Percentiles rank a stretch among this genome's conserved stretches.
Evolutionary conservation across 1,284 basidiomycete genomes (phyloP).

Genomic region (Austroboletus novae-zelandiae): DNA sequence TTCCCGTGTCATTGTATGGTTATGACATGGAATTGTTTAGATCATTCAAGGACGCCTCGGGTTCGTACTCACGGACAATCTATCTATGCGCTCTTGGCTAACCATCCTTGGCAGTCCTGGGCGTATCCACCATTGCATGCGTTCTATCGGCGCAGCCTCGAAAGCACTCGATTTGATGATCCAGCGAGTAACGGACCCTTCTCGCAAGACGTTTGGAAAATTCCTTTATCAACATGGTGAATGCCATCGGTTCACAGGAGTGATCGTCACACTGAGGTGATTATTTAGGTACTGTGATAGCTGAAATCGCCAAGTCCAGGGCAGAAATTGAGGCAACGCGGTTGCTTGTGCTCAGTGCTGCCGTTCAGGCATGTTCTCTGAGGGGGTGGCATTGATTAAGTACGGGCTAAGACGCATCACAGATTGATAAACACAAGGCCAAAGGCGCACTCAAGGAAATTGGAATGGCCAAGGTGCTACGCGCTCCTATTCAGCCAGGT

Average conservation of each 20-base stretch:
- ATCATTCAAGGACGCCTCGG: conserved; percentile 98
- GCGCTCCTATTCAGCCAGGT: background rate
- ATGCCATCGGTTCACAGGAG: conserved; percentile 12
- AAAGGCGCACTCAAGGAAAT: conserved; percentile 98
- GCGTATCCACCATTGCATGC: conserved; percentile 98
- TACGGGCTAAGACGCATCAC: conserved; percentile 7
- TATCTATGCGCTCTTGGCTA: background rate
- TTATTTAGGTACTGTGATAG: conserved; percentile 74
- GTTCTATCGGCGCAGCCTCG: conserved; percentile 88
- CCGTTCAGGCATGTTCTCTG: conserved; percentile 61
- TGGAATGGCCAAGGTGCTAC: conserved; percentile 85
- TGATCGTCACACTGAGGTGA: conserved; percentile 3
- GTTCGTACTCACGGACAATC: conserved; percentile 39
- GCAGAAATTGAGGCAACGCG: conserved; percentile 91
- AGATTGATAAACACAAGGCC: conserved; percentile 88
- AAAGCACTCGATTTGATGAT: conserved; percentile 87
- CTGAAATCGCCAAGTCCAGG: conserved; percentile 88
- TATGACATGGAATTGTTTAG: conserved; percentile 34
- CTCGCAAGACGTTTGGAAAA: conserved; percentile 93
- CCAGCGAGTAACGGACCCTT: conserved; percentile 87
- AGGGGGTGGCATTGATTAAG: background rate
- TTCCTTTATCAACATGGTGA: conserved; percentile 86
- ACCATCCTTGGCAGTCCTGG: conserved; percentile 63
- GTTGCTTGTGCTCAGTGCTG: conserved; percentile 88
- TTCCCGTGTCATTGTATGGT: background rate